These are phyloP conservation scores for Amanita polypyramis DNA, from an alignment of 768 basidiomycete genomes.

Conservation along the genomic window DNA sequence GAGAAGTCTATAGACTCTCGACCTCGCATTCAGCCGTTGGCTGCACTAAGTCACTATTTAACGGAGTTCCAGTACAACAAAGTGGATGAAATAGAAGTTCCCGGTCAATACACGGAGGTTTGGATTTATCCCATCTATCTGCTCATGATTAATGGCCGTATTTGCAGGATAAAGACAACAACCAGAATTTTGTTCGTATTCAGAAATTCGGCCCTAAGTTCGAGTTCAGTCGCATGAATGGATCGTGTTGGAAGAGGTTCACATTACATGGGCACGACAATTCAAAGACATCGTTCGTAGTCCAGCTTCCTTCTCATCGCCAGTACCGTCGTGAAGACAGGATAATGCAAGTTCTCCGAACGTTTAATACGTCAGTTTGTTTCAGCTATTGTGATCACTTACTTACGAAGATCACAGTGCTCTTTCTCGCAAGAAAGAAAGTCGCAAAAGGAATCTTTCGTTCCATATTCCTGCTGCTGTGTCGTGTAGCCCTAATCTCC, in stretches of 20 bases:
- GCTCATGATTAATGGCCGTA: neutral
- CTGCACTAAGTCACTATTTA: slow-evolving; percentile 82
- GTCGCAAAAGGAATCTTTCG: slow-evolving; percentile 77
- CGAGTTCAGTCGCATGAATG: slow-evolving; percentile 81
- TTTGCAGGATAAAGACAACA: slow-evolving; percentile 83
- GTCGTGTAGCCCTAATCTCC: slow-evolving; percentile 72
- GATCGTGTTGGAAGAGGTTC: slow-evolving; percentile 83
- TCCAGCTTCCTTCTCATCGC: slow-evolving; percentile 79
- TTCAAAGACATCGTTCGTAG: slow-evolving; percentile 80
- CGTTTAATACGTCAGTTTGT: slow-evolving; percentile 71
- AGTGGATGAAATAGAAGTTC: slow-evolving; percentile 95
- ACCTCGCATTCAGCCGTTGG: slow-evolving; percentile 76
- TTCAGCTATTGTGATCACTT: slow-evolving; percentile 1
- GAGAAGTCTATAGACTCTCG: slow-evolving; percentile 76
- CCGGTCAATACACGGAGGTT: slow-evolving; percentile 99
- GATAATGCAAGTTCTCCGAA: slow-evolving; percentile 86
- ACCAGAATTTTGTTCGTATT: slow-evolving; percentile 84
- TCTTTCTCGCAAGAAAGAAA: slow-evolving; percentile 81
- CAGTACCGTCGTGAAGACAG: slow-evolving; percentile 89
- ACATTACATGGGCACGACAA: slow-evolving; percentile 87
- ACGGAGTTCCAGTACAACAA: slow-evolving; percentile 97
- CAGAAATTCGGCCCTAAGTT: slow-evolving; percentile 85
- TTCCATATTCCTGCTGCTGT: slow-evolving; percentile 90
- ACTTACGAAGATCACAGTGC: slow-evolving; percentile 37
- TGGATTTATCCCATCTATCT: neutral